A percentile compares a stretch with the other conserved stretches of the same genome.
Conservation (phyloP, 2,329 filamentous ascomycete species). For the Neofusicoccum parvum region DNA sequence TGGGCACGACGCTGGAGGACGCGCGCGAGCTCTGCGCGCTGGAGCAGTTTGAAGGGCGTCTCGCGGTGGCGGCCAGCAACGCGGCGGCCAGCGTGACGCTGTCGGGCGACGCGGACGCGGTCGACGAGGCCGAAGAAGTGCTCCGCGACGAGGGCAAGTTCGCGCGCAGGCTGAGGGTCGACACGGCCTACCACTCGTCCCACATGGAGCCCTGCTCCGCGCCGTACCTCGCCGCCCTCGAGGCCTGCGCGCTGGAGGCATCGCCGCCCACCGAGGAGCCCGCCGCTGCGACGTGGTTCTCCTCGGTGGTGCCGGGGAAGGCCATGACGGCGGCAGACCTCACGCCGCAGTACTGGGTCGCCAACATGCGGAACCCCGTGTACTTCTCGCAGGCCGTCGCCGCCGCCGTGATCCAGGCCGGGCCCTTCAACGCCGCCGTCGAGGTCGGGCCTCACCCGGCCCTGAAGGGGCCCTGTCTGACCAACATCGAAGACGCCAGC, state of each 20-base stretch:
- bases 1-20: slow-evolving; percentile 20
- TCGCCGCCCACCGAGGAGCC: background rate
- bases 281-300: background rate
- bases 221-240: background rate
- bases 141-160: slow-evolving; percentile 23
- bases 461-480: slow-evolving; percentile 44
- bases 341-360: slow-evolving; percentile 44
- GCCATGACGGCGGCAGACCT: slow-evolving; percentile 23
- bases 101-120: slow-evolving; percentile 27
- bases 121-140: slow-evolving; percentile 13
- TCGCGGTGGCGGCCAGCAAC: slow-evolving; percentile 31
- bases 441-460: slow-evolving; percentile 53
- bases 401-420: background rate
- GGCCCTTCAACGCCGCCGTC: slow-evolving; percentile 36
- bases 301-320: background rate
- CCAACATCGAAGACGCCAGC: slow-evolving; percentile 29
- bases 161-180: slow-evolving; percentile 23
- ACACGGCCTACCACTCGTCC: slow-evolving; percentile 26
- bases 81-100: slow-evolving; percentile 25
- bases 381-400: slow-evolving; percentile 40
- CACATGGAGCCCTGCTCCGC: slow-evolving; percentile 23
- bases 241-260: background rate
- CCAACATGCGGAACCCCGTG: slow-evolving; percentile 51
- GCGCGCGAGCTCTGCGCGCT: background rate
- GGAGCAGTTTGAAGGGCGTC: slow-evolving; percentile 24